Evolutionary conservation across 2,329 filamentous ascomycete species (phyloP).

Genomic region (Graphilbum sp.): DNA sequence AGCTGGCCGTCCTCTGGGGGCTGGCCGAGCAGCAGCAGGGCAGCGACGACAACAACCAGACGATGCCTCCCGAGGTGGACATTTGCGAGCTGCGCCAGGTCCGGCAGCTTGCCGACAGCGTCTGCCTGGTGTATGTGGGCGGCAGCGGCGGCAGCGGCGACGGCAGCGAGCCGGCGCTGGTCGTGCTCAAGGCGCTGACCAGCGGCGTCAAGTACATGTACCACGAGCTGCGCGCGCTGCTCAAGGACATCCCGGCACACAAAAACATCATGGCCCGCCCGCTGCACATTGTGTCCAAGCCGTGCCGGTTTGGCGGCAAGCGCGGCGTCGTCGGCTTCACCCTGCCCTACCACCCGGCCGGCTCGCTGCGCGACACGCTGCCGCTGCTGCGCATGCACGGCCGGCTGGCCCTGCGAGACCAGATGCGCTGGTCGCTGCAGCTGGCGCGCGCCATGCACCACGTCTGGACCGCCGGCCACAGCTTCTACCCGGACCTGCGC

Average conservation of each 20-base stretch:
- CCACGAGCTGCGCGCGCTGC: constrained; percentile 40
- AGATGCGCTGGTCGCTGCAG: constrained; percentile 37
- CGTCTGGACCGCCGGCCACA: constrained; percentile 24
- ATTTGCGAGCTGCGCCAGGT: constrained; percentile 32
- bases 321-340: constrained; percentile 39
- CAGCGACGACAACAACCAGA: neutral
- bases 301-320: constrained; percentile 38
- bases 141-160: neutral
- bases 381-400: constrained; percentile 32
- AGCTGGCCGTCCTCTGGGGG: constrained; percentile 27
- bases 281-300: constrained; percentile 37
- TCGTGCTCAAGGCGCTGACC: constrained; percentile 42
- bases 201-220: constrained; percentile 44
- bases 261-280: constrained; percentile 35
- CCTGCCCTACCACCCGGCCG: constrained; percentile 34
- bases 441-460: constrained; percentile 34
- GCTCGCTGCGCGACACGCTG: constrained; percentile 37
- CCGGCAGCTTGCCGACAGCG: constrained; percentile 40
- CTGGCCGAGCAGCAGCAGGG: constrained; percentile 9
- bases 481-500: constrained; percentile 42
- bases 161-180: constrained; percentile 16
- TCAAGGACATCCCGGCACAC: constrained; percentile 31
- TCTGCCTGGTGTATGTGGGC: constrained; percentile 32
- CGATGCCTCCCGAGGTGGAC: constrained; percentile 29
- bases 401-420: constrained; percentile 23